Evolutionary conservation across 192 early-diverging fungal genomes (phyloP).

Genomic region (Coemansia erecta): DNA sequence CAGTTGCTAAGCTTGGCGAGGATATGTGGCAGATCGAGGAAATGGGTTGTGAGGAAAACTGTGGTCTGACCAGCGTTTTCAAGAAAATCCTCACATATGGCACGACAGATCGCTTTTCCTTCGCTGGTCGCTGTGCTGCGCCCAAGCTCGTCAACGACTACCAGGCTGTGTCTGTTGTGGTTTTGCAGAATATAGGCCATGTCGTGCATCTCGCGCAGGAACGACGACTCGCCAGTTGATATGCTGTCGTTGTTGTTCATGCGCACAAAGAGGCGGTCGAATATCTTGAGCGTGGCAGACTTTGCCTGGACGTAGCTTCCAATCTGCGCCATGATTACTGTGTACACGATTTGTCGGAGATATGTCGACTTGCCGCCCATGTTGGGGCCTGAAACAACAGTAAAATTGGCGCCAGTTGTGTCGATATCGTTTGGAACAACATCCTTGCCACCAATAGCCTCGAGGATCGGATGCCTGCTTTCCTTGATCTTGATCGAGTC

Average conservation of each 20-base stretch:
- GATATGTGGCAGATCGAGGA: constrained; percentile 60
- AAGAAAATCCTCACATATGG: constrained; percentile 70
- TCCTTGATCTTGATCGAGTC: constrained; percentile 73
- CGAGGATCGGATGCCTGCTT: constrained; percentile 75
- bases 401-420: constrained; percentile 61
- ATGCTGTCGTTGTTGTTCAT: constrained; percentile 70
- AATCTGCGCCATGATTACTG: constrained; percentile 83
- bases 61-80: constrained; percentile 37
- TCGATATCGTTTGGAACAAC: constrained; percentile 71
- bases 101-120: constrained; percentile 69
- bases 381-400: constrained; percentile 86
- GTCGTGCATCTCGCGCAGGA: constrained; percentile 87
- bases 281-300: constrained; percentile 70
- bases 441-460: constrained; percentile 52
- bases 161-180: constrained; percentile 63
- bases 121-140: constrained; percentile 57
- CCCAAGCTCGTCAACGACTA: constrained; percentile 92
- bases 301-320: constrained; percentile 81
- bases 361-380: constrained; percentile 92
- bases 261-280: constrained; percentile 71
- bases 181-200: constrained; percentile 77
- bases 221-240: constrained; percentile 66
- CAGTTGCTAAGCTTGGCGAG: constrained; percentile 58
- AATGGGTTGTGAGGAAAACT: constrained; percentile 78
- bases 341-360: constrained; percentile 73